Evolutionary conservation across 257 asterid species (phyloP), one percentile per base, ranked within the genome.

Genomic region (Nicotiana undulata): DNA sequence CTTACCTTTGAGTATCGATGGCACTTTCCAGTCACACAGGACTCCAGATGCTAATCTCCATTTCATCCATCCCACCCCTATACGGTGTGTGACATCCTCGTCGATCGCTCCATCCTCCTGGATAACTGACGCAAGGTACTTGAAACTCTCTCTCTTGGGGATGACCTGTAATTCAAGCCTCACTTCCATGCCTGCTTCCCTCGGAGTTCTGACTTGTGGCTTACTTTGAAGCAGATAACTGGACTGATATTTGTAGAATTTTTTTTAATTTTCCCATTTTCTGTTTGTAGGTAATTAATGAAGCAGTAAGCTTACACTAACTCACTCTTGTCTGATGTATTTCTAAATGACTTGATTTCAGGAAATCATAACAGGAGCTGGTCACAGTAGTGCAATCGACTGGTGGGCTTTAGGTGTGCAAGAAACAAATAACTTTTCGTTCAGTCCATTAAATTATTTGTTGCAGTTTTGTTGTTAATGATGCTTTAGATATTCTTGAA

Each of bases 361-460:
- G 98, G 99, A 95, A 89, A 93, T 93, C 88, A 92, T 95, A 72
- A 94, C 96, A 8, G 98, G 98, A 59, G 91, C 88, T 84, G 97
- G 96, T 76, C 98, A 95, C 86, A 93, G 94, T 66, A 90, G 98
- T 86, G 99, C 99, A 28, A 92, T 93, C 67, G 99, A 95, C 85
- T 95, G 99, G 99, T 95, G 99, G 99, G 94, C 97, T 86, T 90
- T 95, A 81, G 99, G 99, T 95, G 40, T 1, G 79, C 61, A 74
- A 7, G 24, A 59, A 74, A 74, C 78, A 49, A 49, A 49, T 74
- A 24, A 7, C 24, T 26, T 70, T 24, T 49, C 7, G 44, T 74
- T 74, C 61, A 49, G 44, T 74, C 24, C 61, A 22, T 22, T 68
- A 13, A n/a, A 5, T 68, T 37, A n/a, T 11, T 68, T 37, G 0